Evolutionary conservation across 2,329 filamentous ascomycete genomes (phyloP), one percentile per base, ranked within the genome.

Genomic region (Apiospora phragmitis): DNA sequence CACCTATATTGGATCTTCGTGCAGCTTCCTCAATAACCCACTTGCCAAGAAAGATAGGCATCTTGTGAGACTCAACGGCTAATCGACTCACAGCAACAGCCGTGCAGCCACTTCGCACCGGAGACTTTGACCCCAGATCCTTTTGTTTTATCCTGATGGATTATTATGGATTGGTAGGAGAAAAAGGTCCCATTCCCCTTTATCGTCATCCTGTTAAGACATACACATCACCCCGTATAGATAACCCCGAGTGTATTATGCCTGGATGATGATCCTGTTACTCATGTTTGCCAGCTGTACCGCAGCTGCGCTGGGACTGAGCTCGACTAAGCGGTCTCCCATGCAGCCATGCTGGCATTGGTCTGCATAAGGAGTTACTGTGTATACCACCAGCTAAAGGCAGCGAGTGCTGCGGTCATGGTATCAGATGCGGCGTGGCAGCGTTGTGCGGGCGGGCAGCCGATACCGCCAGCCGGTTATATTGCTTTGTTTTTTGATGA

Each of bases 401-500:
- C 55, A 38, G 55, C 55, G 55, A 62, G 32, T 38, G 32, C 9
- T n/a, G 55, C n/a, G 55, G 18, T 38, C 55, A 38, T 38, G 32
- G 18, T 62, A 38, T 35, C 55, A 21, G 55, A 38, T 62, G 55
- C 55, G 9, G 55, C 55, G 55, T 55, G 55, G 32, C 55, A 38
- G 55, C 32, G 55, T 38, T 38, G 55, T 62, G 55, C 32, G 55
- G 32, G 55, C 11, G 38, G 55, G 18, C 55, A 62, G 55, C 55
- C 32, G 55, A 38, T 38, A 38, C 32, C 32, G 55, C 21, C 55
- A 62, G 55, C 55, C 55, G 55, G 55, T 12, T 62, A 38, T 9
- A 62, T 62, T 38, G 55, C 14, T 62, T 62, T 38, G 29, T 38
- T 62, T 62, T 62, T 62, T 14, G 55, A 62, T 62, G 55, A 62